These are phyloP conservation scores for Cutaneotrichosporon curvatum DNA, from an alignment of 1,284 basidiomycete genomes.

Conservation along the genomic window DNA sequence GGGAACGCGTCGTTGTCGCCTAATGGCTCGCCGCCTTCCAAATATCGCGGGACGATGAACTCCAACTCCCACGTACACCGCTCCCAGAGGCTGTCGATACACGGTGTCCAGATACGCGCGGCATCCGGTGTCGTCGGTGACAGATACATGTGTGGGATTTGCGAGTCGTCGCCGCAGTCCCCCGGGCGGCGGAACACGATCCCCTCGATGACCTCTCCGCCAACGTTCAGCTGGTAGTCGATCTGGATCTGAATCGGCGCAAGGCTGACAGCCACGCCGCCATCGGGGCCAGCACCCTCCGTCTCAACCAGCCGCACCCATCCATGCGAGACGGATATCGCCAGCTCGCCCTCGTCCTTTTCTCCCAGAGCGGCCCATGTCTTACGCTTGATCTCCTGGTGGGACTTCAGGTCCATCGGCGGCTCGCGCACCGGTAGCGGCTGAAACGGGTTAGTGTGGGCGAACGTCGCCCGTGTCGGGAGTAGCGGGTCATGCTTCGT, in stretches of 20 bases:
- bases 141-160: slow-evolving; percentile 87
- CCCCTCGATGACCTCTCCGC: slow-evolving; percentile 36
- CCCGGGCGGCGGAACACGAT: slow-evolving; percentile 41
- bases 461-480: slow-evolving; percentile 66
- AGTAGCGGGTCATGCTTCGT: slow-evolving; percentile 31
- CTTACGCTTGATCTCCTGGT: slow-evolving; percentile 89
- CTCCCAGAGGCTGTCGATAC: slow-evolving; percentile 91
- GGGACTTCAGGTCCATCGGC: slow-evolving; percentile 69
- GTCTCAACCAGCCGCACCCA: slow-evolving; percentile 49
- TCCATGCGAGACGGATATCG: slow-evolving; percentile 82
- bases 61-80: slow-evolving; percentile 98
- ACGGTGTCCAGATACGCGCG: slow-evolving; percentile 95
- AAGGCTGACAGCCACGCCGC: slow-evolving; percentile 26
- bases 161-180: slow-evolving; percentile 51
- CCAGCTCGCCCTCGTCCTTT: slow-evolving; percentile 86
- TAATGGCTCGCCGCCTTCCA: slow-evolving; percentile 57
- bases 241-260: slow-evolving; percentile 42
- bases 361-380: slow-evolving; percentile 84
- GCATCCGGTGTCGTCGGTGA: slow-evolving; percentile 81
- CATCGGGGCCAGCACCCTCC: slow-evolving; percentile 15
- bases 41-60: slow-evolving; percentile 81
- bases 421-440: slow-evolving; percentile 30
- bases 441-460: slow-evolving; percentile 55
- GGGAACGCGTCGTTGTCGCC: slow-evolving; percentile 54
- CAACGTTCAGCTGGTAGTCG: slow-evolving; percentile 38